These are phyloP conservation scores for Aegilops speltoides DNA, from an alignment of 176 grass and related monocot genomes.

Conservation along the genomic window DNA sequence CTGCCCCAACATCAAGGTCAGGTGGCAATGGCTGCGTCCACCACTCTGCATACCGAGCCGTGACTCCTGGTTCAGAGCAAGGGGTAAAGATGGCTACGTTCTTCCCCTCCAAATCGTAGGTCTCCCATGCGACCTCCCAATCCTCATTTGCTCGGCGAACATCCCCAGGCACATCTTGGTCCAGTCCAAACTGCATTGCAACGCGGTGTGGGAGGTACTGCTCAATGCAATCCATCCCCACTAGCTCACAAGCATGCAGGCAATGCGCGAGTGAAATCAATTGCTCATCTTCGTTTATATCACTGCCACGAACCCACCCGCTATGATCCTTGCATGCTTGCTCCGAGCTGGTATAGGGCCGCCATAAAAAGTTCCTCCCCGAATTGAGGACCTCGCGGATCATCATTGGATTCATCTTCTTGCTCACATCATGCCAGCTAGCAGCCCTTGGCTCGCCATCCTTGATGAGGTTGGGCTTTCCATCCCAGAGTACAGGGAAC, in stretches of 20 bases:
- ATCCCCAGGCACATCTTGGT: constrained; percentile 78
- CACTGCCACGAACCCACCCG: constrained; percentile 47
- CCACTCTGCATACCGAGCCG: constrained; percentile 55
- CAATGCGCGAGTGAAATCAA: constrained; percentile 60
- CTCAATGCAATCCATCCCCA: constrained; percentile 77
- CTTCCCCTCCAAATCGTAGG: constrained; percentile 67
- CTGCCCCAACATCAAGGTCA: constrained; percentile 21
- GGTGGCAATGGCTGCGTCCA: constrained; percentile 60
- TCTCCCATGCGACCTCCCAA: constrained; percentile 69
- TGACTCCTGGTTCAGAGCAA: constrained; percentile 54
- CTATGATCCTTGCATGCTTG: constrained; percentile 38
- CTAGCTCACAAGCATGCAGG: constrained; percentile 65
- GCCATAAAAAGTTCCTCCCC: constrained; percentile 51
- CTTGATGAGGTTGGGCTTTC: constrained; percentile 36
- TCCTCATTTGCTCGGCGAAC: constrained; percentile 50
- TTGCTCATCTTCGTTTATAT: constrained; percentile 46
- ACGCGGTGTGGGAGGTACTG: constrained; percentile 90
- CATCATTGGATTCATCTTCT: constrained; percentile 41
- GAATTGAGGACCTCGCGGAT: constrained; percentile 37
- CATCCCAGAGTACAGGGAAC: constrained; percentile 56
- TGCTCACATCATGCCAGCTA: constrained; percentile 81
- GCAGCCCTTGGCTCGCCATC: constrained; percentile 51
- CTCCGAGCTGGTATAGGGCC: constrained; percentile 40
- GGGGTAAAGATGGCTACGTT: constrained; percentile 70
- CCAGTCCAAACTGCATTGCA: constrained; percentile 90